Percentiles rank a stretch among this genome's conserved stretches.
Evolutionary conservation across 768 basidiomycete species (phyloP).

Genomic region (Kondoa subrosea): DNA sequence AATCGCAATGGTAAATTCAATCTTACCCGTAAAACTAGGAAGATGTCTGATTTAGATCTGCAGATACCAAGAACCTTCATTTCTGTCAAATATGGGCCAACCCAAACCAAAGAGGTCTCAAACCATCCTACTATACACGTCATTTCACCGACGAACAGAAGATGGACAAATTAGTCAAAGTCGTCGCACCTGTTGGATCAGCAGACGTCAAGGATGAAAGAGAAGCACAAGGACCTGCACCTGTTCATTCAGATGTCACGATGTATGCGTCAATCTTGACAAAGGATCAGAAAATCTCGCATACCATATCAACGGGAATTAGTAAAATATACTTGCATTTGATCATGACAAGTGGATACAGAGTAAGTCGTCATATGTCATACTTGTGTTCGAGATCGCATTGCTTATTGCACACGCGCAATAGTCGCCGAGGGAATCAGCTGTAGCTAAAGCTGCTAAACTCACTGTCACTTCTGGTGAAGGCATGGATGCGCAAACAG

Average conservation of each 20-base stretch:
- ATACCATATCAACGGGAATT: conserved; percentile 34
- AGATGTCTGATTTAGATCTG: not conserved
- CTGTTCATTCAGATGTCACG: conserved; percentile 40
- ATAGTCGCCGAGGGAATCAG: conserved; percentile 38
- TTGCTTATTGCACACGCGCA: no score
- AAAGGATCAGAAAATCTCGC: conserved; percentile 41
- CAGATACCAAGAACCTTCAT: conserved; percentile 33
- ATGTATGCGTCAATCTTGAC: conserved; percentile 63
- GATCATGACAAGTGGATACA: conserved; percentile 65
- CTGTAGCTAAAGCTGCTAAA: conserved; percentile 42
- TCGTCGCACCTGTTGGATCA: conserved; percentile 57
- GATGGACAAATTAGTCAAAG: conserved; percentile 47
- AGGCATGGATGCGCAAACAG: conserved; percentile 32
- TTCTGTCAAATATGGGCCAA: conserved; percentile 57
- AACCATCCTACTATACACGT: conserved; percentile 73
- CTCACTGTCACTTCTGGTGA: conserved; percentile 41
- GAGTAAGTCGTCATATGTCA: no score
- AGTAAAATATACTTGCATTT: conserved; percentile 64
- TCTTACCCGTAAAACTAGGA: not conserved
- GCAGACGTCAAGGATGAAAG: conserved; percentile 46
- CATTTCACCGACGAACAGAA: conserved; percentile 72
- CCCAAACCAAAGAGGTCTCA: conserved; percentile 40
- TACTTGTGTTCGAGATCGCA: no score
- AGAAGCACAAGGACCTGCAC: conserved; percentile 61
- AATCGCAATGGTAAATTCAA: conserved; percentile 34